Percentiles rank a stretch among this genome's conserved stretches.
phyloP scores from a whole-genome alignment of 106 monocot genomes.

The Hemerocallis citrina region DNA sequence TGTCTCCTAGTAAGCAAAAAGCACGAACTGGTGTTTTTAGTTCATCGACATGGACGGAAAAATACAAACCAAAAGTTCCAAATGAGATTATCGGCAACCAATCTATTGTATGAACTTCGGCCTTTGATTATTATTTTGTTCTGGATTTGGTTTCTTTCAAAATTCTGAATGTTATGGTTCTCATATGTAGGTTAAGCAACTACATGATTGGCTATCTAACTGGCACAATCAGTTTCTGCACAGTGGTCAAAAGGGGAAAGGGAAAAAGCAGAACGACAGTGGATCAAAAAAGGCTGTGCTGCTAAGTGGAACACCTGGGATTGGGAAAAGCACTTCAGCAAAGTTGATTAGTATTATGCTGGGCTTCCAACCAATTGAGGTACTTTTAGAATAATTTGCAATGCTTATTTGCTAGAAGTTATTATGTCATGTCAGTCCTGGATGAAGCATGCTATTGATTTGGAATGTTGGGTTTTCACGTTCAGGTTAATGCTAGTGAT shows the following conservation, averaged over 20 bases:
- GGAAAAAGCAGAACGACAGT: slow-evolving; percentile 70
- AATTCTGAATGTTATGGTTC: slow-evolving; percentile 4
- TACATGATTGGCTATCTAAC: slow-evolving; percentile 78
- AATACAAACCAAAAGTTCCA: slow-evolving; percentile 74
- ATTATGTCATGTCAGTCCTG: no score
- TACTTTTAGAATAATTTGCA: slow-evolving; percentile 7
- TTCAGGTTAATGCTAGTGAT: slow-evolving; percentile 98
- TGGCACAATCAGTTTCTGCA: slow-evolving; percentile 82
- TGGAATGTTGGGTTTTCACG: not conserved
- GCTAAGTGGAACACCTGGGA: slow-evolving; percentile 89
- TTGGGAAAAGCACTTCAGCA: slow-evolving; percentile 91
- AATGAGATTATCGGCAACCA: slow-evolving; percentile 95
- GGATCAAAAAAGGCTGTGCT: slow-evolving; percentile 85
- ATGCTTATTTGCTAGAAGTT: not conserved
- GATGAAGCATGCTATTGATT: not conserved
- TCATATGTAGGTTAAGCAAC: slow-evolving; percentile 76
- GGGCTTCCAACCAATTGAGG: slow-evolving; percentile 90
- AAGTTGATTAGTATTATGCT: slow-evolving; percentile 91
- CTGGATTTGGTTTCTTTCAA: not conserved
- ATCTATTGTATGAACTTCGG: slow-evolving; percentile 54
- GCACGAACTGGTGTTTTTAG: slow-evolving; percentile 11
- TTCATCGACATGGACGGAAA: slow-evolving; percentile 90
- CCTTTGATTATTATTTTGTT: slow-evolving; percentile 1
- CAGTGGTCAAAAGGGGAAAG: slow-evolving; percentile 54
- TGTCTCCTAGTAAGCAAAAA: slow-evolving; percentile 46